Conservation (phyloP, 192 early-diverging fungal species). For the Funneliformis mosseae region DNA sequence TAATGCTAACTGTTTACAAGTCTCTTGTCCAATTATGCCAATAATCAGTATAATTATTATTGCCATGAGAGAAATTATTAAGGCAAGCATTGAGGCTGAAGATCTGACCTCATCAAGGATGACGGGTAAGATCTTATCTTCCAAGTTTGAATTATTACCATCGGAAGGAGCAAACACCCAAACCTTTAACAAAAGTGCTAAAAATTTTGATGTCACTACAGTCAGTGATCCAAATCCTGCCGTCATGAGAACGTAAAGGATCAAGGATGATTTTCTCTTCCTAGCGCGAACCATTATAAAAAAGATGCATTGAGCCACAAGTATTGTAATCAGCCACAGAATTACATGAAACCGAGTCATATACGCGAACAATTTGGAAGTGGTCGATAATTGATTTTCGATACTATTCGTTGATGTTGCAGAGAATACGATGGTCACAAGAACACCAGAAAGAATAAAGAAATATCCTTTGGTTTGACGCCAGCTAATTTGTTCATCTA, state of each 20-base stretch:
- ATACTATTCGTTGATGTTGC: not conserved
- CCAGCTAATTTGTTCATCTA: constrained; percentile 28
- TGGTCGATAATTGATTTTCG: not conserved
- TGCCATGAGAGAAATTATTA: not conserved
- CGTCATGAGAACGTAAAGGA: constrained; percentile 25
- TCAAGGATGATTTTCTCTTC: constrained; percentile 9
- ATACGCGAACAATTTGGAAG: not conserved
- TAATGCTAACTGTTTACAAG: constrained; percentile 31
- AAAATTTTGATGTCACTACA: constrained; percentile 28
- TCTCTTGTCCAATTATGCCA: constrained; percentile 33
- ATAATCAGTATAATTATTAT: constrained; percentile 7
- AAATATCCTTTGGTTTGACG: constrained; percentile 32
- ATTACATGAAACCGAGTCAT: not conserved
- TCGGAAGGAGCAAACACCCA: constrained; percentile 3
- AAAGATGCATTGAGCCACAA: not conserved
- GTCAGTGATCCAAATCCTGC: constrained; percentile 27
- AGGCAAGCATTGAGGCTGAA: constrained; percentile 13
- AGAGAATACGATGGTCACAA: not conserved
- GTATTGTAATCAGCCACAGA: not conserved
- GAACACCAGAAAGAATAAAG: constrained; percentile 9
- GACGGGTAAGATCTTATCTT: not conserved
- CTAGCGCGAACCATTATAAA: not conserved
- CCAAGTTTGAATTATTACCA: not conserved
- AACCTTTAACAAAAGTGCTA: constrained; percentile 11
- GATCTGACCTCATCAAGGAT: constrained; percentile 11